Percentiles rank a stretch among this genome's conserved stretches.
Conservation (phyloP, 768 basidiomycete species). For the Boletus reticulatus region DNA sequence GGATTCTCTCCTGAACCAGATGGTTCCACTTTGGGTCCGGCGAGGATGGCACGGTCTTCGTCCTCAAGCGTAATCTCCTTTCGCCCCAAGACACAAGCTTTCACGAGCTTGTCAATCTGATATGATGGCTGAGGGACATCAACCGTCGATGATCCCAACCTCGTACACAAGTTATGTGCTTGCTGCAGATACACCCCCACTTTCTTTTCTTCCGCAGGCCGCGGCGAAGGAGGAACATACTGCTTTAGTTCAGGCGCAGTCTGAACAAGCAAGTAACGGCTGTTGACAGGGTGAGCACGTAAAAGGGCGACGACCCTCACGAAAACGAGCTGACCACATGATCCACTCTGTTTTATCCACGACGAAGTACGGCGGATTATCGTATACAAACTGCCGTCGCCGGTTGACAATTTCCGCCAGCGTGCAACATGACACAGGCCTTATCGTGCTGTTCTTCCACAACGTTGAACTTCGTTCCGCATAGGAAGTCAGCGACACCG, state of each 20-base stretch:
- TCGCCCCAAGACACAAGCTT: slow-evolving; percentile 38
- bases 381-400: slow-evolving; percentile 52
- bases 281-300: slow-evolving; percentile 17
- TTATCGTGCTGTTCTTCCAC: slow-evolving; percentile 53
- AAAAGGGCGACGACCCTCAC: background rate
- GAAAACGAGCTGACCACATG: slow-evolving; percentile 46
- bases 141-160: slow-evolving; percentile 28
- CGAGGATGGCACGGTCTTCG: slow-evolving; percentile 49
- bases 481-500: slow-evolving; percentile 46
- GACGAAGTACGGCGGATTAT: slow-evolving; percentile 54
- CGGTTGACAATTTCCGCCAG: slow-evolving; percentile 67
- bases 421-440: slow-evolving; percentile 50
- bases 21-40: slow-evolving; percentile 8
- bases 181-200: slow-evolving; percentile 43
- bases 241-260: background rate
- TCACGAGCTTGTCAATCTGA: slow-evolving; percentile 50
- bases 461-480: background rate
- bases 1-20: background rate
- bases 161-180: slow-evolving; percentile 35
- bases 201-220: background rate
- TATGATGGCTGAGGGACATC: slow-evolving; percentile 57
- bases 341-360: slow-evolving; percentile 68
- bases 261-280: slow-evolving; percentile 63
- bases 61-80: slow-evolving; percentile 46
- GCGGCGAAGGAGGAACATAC: background rate